These are phyloP conservation scores for Oropetium thomaeum DNA, from an alignment of 176 grass and related monocot species.

Conservation along the genomic window DNA sequence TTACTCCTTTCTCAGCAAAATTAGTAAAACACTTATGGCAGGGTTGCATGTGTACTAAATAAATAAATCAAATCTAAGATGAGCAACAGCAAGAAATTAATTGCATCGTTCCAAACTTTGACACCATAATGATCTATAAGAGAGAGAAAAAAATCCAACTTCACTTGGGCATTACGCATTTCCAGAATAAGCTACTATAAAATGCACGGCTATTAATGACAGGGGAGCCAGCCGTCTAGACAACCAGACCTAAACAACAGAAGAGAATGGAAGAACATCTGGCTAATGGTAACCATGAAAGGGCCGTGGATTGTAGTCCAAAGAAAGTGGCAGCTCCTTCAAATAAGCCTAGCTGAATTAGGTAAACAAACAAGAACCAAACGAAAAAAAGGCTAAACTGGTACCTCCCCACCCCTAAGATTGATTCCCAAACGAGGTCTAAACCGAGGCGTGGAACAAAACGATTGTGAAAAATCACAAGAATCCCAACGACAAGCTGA, in stretches of 20 bases:
- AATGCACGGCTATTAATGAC: neutral
- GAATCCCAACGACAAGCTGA: neutral
- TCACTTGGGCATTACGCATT: neutral
- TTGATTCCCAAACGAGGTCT: neutral
- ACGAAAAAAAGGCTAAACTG: neutral
- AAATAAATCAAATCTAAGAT: neutral
- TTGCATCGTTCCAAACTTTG: neutral
- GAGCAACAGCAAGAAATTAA: neutral
- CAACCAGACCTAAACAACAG: neutral
- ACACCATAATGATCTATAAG: neutral
- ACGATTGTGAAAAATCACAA: neutral
- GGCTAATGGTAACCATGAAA: constrained; percentile 13
- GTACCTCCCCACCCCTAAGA: neutral
- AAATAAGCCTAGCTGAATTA: neutral
- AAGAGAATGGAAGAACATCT: constrained; percentile 12
- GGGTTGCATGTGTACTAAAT: neutral
- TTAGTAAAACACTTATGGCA: constrained; percentile 2
- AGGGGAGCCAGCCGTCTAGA: neutral
- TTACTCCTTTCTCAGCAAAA: neutral
- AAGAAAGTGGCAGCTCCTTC: neutral
- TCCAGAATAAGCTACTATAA: neutral
- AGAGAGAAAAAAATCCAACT: neutral
- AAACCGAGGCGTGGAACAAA: neutral
- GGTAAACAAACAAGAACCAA: constrained; percentile 9
- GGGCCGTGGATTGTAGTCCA: constrained; percentile 1